A percentile compares a stretch with the other conserved stretches of the same genome.
Evolutionary conservation across 768 basidiomycete species (phyloP).

Genomic region (Mycena capillaripes): DNA sequence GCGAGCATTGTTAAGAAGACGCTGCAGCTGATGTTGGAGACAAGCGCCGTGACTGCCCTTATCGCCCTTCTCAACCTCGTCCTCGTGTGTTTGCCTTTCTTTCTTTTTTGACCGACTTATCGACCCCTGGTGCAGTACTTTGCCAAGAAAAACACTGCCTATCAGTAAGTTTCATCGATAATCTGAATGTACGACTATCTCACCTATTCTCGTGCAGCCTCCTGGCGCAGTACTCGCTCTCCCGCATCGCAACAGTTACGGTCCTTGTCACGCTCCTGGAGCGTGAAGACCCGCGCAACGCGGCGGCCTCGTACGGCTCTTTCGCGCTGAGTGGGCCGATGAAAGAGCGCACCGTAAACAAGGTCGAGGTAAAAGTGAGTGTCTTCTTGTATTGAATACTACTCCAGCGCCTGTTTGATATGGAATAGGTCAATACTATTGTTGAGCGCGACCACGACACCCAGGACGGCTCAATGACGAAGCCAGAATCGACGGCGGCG

Average conservation of each 20-base stretch:
- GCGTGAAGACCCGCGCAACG: neutral
- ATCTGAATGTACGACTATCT: neutral
- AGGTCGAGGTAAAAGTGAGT: slow-evolving; percentile 13
- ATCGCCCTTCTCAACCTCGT: neutral
- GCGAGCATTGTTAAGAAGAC: too few relatives aligned
- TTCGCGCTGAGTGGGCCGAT: neutral
- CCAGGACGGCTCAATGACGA: too few relatives aligned
- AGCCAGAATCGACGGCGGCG: too few relatives aligned
- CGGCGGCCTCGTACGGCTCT: neutral
- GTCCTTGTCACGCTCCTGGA: slow-evolving; percentile 23
- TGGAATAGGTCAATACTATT: slow-evolving; percentile 4
- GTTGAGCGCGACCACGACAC: neutral
- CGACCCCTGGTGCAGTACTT: slow-evolving; percentile 4
- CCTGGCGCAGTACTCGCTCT: slow-evolving; percentile 29
- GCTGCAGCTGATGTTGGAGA: neutral
- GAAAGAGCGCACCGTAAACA: neutral
- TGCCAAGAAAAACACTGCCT: neutral
- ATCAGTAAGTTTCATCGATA: slow-evolving; percentile 8
- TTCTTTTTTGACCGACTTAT: neutral
- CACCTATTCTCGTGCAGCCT: slow-evolving; percentile 9
- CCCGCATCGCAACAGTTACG: slow-evolving; percentile 29
- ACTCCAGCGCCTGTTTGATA: neutral
- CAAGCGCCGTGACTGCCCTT: neutral
- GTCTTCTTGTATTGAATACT: too few relatives aligned
- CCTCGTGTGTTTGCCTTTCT: neutral